phyloP scores from a whole-genome alignment of 108 stramenopile species.

The Poteriospumella lacustris region DNA sequence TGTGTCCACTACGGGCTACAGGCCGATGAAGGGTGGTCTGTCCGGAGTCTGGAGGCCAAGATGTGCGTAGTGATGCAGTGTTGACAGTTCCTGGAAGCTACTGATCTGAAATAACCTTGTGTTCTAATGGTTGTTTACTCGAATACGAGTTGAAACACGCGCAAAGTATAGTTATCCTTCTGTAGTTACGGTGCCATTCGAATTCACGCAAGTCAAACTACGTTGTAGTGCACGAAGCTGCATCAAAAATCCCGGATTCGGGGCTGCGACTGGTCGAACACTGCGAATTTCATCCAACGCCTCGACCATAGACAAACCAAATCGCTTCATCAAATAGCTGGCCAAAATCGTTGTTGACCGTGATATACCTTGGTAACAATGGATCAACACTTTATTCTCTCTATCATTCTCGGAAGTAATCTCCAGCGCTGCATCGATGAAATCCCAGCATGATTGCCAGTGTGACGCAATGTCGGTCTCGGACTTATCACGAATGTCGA shows the following conservation, averaged over 20 bases:
- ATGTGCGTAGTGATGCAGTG: too few species aligned
- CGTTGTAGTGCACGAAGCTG: too few species aligned
- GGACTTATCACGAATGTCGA: background rate
- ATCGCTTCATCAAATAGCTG: background rate
- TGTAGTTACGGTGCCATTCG: background rate
- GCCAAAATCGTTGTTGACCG: background rate
- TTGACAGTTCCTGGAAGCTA: too few species aligned
- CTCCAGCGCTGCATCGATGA: background rate
- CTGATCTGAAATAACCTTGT: too few species aligned
- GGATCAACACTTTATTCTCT: background rate
- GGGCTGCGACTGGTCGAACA: background rate
- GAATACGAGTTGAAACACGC: too few species aligned
- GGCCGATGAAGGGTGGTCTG: too few species aligned
- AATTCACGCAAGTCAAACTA: background rate
- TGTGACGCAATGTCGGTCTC: background rate
- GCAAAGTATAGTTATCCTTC: too few species aligned
- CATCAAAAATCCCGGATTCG: background rate
- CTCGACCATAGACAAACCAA: background rate
- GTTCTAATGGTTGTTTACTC: too few species aligned
- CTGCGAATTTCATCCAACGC: background rate
- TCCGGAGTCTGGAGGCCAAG: too few species aligned
- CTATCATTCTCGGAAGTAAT: background rate
- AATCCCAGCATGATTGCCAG: background rate
- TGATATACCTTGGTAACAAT: slow-evolving; percentile 11
- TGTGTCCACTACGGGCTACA: too few species aligned